These are phyloP conservation scores for Neospermospora avenae DNA, from an alignment of 2,329 filamentous ascomycete species.

Conservation along the genomic window DNA sequence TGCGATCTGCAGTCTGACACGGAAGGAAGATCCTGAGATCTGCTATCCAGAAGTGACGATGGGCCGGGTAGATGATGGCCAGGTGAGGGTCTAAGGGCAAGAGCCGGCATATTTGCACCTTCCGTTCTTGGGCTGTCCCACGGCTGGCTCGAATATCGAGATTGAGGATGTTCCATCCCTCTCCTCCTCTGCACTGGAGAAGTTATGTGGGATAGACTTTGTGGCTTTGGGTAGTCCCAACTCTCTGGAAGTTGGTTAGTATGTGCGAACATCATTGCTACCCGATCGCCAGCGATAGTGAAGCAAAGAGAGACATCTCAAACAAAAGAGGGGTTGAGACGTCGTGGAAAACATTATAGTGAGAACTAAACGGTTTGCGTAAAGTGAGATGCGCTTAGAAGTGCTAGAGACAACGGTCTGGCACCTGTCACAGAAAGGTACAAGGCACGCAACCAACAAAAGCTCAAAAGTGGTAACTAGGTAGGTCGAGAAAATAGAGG, in stretches of 20 bases:
- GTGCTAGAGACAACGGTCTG: neutral
- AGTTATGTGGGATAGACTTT: neutral
- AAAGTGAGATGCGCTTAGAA: neutral
- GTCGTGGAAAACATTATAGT: neutral
- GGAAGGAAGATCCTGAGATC: neutral
- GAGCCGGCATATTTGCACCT: constrained; percentile 14
- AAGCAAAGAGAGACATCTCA: neutral
- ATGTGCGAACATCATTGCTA: neutral
- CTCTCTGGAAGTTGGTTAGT: neutral
- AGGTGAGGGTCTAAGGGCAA: constrained; percentile 14
- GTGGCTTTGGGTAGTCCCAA: neutral
- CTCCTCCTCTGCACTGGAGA: neutral
- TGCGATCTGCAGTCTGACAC: neutral
- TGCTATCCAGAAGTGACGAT: neutral
- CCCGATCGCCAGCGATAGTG: neutral
- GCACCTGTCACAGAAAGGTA: neutral
- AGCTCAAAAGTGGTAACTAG: neutral
- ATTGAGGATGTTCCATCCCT: constrained; percentile 22
- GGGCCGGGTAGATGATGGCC: constrained; percentile 15
- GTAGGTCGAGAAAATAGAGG: neutral
- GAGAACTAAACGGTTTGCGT: neutral
- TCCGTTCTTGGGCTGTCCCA: constrained; percentile 1
- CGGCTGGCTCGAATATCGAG: constrained; percentile 12
- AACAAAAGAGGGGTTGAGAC: neutral
- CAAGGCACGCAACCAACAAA: neutral